phyloP scores from a whole-genome alignment of 805 yeast genomes.

The Candida bentonensis region DNA sequence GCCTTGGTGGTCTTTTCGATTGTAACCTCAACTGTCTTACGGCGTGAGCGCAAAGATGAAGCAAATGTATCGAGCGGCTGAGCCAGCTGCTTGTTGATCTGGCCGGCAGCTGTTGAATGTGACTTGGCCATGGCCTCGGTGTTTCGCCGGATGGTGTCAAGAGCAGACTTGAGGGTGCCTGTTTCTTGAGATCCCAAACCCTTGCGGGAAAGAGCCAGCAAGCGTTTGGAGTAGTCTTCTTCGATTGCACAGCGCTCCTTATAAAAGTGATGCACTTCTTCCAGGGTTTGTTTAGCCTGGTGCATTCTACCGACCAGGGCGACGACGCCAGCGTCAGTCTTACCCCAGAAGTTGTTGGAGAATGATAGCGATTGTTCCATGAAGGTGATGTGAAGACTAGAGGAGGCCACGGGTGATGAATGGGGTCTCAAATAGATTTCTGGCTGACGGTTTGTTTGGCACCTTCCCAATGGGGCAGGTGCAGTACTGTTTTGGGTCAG shows the following conservation, averaged over 20 bases:
- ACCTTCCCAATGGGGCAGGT: no score
- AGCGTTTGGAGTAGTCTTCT: slow-evolving; percentile 50
- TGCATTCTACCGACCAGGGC: slow-evolving; percentile 43
- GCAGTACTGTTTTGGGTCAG: no score
- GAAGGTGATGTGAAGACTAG: not conserved
- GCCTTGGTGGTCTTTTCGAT: slow-evolving; percentile 40
- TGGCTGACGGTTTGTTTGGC: no score
- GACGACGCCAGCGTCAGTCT: slow-evolving; percentile 45
- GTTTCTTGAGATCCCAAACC: slow-evolving; percentile 42
- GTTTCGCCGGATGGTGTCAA: slow-evolving; percentile 45
- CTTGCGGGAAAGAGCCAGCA: slow-evolving; percentile 37
- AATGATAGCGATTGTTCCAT: slow-evolving; percentile 9
- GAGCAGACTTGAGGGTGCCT: slow-evolving; percentile 44
- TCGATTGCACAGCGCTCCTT: slow-evolving; percentile 48
- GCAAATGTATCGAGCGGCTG: slow-evolving; percentile 41
- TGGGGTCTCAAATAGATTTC: no score
- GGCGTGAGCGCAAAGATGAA: slow-evolving; percentile 35
- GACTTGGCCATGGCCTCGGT: slow-evolving; percentile 44
- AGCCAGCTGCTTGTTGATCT: slow-evolving; percentile 35
- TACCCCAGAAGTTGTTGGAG: slow-evolving; percentile 34
- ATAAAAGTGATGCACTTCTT: slow-evolving; percentile 34
- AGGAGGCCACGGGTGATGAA: no score
- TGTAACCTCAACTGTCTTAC: slow-evolving; percentile 42
- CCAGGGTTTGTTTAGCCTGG: slow-evolving; percentile 44
- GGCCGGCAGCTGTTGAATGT: slow-evolving; percentile 38